Evolutionary conservation across 1,284 basidiomycete genomes (phyloP), one percentile per base, ranked within the genome.

Genomic region (Ustilago lituana): DNA sequence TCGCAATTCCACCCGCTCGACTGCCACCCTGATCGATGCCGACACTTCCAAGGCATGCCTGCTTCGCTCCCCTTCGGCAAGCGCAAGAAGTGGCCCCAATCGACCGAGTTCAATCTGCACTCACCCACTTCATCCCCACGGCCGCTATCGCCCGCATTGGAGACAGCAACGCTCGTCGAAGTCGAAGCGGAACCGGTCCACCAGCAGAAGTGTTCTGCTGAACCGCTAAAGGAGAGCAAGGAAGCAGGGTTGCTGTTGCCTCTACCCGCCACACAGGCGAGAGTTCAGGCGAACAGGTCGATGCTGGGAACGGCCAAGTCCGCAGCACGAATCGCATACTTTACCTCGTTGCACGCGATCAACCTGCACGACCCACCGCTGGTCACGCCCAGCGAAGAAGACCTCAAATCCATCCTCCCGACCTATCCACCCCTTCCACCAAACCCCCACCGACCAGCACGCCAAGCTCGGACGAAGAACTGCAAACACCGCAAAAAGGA

Each of bases 1-100:
- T 62, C 56, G 15, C 73, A 75, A 40, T 74, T 58, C 23, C 73
- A 75, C 31, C 73, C 73, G 7, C 41, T 68, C 27, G 50, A 58
- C 11, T 75, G 73, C 38, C n/a, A 44, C 2, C 22, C 17, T 1
- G 39, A 35, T 0, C 12, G 17, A 26, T 75, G 73, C 27, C 10
- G 20, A 17, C 71, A 75, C 26, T 58, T 48, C 12, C 3, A n/a
- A 1, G 64, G 69, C 7, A 60, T 71, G 51, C 37, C 57, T 8
- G 50, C 54, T 11, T 43, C 46, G 3, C 24, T 60, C 8, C 57
- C 48, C 1, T 48, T 27, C 12, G 56, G 48, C 11, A 48, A 41
- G 19, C 41, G 63, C 15, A 41, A 39, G 11, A 41, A 24, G 19
- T 23, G 62, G 14, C 41, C 43, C 0, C 40, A 67, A 29, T 60